These are phyloP conservation scores for Colletotrichum melonis DNA, from an alignment of 2,329 filamentous ascomycete species.

Conservation along the genomic window DNA sequence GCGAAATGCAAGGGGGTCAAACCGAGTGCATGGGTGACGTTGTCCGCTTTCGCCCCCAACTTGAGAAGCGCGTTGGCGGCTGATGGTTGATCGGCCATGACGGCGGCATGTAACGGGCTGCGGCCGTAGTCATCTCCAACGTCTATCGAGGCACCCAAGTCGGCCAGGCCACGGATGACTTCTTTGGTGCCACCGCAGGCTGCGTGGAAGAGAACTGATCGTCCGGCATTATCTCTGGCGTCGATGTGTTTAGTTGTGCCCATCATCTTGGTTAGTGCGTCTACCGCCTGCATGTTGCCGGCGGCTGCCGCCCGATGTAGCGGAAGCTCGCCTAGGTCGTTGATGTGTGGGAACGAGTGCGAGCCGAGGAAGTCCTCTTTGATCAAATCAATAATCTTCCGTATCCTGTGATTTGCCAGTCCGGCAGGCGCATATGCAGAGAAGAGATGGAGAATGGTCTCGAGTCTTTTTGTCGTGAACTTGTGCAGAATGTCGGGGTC, in stretches of 20 bases:
- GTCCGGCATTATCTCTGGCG: not conserved
- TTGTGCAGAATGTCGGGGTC: not conserved
- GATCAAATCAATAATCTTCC: not conserved
- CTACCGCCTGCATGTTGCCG: not conserved
- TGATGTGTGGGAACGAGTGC: not conserved
- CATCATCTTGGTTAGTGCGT: not conserved
- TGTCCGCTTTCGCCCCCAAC: not conserved
- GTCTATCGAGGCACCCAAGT: not conserved
- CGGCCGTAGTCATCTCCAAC: slow-evolving; percentile 4
- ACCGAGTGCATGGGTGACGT: not conserved
- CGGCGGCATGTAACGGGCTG: slow-evolving; percentile 18
- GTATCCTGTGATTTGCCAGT: not conserved
- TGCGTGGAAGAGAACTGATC: slow-evolving; percentile 21
- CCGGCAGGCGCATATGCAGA: not conserved
- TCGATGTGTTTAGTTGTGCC: not conserved
- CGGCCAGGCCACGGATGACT: not conserved
- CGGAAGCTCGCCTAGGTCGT: slow-evolving; percentile 10
- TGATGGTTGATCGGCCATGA: not conserved
- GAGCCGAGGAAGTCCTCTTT: not conserved
- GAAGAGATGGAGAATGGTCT: slow-evolving; percentile 8
- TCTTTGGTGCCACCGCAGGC: not conserved
- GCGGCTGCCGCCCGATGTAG: slow-evolving; percentile 6
- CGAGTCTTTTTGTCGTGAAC: not conserved
- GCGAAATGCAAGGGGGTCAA: slow-evolving; percentile 14
- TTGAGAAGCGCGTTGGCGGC: not conserved